These are phyloP conservation scores for Lichtheimia ramosa DNA, from an alignment of 371 early-diverging fungal species.

Conservation along the genomic window DNA sequence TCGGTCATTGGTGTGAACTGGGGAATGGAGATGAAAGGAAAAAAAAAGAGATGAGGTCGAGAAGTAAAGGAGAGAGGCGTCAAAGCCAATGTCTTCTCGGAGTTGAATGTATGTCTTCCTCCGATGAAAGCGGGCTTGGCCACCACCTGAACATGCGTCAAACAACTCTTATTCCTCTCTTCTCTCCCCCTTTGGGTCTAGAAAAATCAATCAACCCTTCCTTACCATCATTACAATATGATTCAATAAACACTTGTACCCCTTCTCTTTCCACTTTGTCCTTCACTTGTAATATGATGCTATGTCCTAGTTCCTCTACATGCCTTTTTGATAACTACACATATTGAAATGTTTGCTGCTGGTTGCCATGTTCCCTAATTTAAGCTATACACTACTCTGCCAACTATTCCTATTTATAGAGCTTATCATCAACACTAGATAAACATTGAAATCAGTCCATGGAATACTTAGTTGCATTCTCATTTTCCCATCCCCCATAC, in stretches of 20 bases:
- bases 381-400: no score
- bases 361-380: no score
- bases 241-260: background rate
- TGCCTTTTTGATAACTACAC: no score
- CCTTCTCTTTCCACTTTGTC: background rate
- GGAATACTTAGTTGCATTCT: background rate
- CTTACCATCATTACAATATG: background rate
- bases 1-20: constrained; percentile 33
- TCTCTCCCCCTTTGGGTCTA: background rate
- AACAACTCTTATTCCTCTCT: no score
- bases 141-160: no score
- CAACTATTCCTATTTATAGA: no score
- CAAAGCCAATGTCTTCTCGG: background rate
- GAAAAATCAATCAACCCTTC: background rate
- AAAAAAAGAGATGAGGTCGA: constrained; percentile 17
- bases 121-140: no score
- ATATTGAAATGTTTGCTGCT: no score
- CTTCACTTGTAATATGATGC: no score
- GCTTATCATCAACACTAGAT: background rate
- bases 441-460: background rate
- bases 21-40: constrained; percentile 19
- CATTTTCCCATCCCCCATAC: background rate
- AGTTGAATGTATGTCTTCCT: background rate
- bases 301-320: no score
- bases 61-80: background rate